A percentile compares a stretch with the other conserved stretches of the same genome.
Evolutionary conservation across 768 basidiomycete genomes (phyloP).

Genomic region (Amyloporia xantha): DNA sequence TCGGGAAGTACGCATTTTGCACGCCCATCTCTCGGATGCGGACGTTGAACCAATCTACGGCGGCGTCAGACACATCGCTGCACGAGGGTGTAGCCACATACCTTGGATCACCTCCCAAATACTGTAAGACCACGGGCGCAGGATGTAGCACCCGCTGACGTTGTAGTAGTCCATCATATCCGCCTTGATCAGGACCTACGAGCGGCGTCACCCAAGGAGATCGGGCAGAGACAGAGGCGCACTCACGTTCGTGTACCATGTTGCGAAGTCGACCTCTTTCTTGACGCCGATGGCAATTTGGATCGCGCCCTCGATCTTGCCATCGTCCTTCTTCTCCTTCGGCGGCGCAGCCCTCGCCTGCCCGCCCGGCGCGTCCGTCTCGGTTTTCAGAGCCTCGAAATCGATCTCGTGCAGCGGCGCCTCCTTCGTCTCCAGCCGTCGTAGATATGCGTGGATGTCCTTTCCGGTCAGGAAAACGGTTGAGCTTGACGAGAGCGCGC

Average conservation of each 20-base stretch:
- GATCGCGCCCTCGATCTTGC: conserved; percentile 80
- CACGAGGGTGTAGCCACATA: conserved; percentile 27
- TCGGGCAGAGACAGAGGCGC: not conserved
- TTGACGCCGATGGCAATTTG: conserved; percentile 93
- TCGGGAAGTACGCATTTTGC: conserved; percentile 97
- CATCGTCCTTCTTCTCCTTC: conserved; percentile 61
- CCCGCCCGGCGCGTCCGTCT: conserved; percentile 28
- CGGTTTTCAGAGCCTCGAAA: conserved; percentile 52
- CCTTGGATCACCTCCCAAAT: conserved; percentile 97
- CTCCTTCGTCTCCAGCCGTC: conserved; percentile 59
- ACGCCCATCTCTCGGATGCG: conserved; percentile 93
- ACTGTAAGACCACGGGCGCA: conserved; percentile 94
- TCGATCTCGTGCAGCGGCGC: conserved; percentile 68
- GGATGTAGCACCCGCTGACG: conserved; percentile 97
- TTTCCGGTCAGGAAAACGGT: conserved; percentile 77
- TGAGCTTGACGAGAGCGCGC: conserved; percentile 58
- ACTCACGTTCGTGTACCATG: conserved; percentile 87
- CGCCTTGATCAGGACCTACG: conserved; percentile 89
- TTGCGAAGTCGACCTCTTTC: conserved; percentile 92
- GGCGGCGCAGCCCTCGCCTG: conserved; percentile 30
- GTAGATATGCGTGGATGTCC: conserved; percentile 69
- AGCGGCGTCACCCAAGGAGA: conserved; percentile 9
- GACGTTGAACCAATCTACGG: conserved; percentile 83
- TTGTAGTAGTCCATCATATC: conserved; percentile 99
- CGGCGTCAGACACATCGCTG: not conserved